A percentile compares a stretch with the other conserved stretches of the same genome.
These are phyloP conservation scores for Aegilops umbellulata DNA, from an alignment of 176 grass and related monocot species.

Conservation along the genomic window DNA sequence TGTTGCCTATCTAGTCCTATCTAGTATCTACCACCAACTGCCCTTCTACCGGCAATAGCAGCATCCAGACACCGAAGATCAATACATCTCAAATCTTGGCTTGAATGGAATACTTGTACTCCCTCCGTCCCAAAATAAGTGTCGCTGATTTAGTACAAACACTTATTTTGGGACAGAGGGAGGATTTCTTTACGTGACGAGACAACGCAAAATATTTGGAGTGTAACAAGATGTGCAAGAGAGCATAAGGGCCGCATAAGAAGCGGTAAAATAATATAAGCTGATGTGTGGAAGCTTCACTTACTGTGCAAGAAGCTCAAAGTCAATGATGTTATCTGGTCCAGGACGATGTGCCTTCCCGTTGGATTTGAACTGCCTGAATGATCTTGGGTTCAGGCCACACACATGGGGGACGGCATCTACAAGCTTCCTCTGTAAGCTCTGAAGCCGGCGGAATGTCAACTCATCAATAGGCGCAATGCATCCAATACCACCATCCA, in stretches of 20 bases:
- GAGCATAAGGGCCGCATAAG: neutral
- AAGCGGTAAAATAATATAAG: slow-evolving; percentile 1
- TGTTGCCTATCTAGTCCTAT: neutral
- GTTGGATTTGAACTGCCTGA: slow-evolving; percentile 70
- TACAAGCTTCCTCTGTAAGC: slow-evolving; percentile 76
- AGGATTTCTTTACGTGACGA: neutral
- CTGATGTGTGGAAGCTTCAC: slow-evolving; percentile 23
- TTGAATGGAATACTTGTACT: neutral
- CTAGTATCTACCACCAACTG: neutral
- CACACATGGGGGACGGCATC: slow-evolving; percentile 72
- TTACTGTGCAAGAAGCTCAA: slow-evolving; percentile 88
- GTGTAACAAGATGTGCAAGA: neutral
- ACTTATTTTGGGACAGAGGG: no score
- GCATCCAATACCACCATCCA: slow-evolving; percentile 94
- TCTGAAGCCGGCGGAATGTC: slow-evolving; percentile 77
- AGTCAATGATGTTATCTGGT: slow-evolving; percentile 87
- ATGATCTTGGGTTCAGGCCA: slow-evolving; percentile 82
- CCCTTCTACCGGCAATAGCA: neutral
- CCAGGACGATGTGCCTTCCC: slow-evolving; percentile 88
- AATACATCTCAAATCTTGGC: neutral
- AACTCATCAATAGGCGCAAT: slow-evolving; percentile 89
- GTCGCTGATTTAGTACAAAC: no score
- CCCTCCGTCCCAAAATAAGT: no score
- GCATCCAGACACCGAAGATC: neutral
- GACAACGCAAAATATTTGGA: neutral